Conservation (phyloP, 306 rosid genomes). For the Boehmeria nivea region DNA sequence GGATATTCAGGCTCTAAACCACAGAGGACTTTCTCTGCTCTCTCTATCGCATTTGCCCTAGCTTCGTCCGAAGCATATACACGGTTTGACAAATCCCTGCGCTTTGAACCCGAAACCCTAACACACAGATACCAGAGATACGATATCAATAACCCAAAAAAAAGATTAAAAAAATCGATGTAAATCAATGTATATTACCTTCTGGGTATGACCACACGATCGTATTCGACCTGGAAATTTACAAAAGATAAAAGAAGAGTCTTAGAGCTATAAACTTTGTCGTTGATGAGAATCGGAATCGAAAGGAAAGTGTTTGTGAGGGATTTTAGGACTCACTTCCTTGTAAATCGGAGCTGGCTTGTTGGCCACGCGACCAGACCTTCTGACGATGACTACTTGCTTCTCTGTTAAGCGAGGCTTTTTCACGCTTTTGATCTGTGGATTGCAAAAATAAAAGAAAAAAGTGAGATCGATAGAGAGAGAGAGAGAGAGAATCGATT, state of each 20-base stretch:
- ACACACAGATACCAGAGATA: neutral
- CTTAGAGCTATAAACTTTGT: neutral
- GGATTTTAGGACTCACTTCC: constrained; percentile 34
- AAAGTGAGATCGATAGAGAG: too few relatives aligned
- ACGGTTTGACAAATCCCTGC: constrained; percentile 56
- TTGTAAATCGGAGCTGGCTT: constrained; percentile 56
- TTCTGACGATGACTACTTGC: constrained; percentile 49
- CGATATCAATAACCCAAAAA: neutral
- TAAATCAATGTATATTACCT: constrained; percentile 24
- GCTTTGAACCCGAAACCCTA: constrained; percentile 20
- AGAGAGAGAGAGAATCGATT: neutral
- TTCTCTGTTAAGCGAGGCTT: constrained; percentile 39
- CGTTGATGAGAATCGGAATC: neutral
- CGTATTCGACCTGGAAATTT: constrained; percentile 34
- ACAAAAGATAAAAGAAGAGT: neutral
- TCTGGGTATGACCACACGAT: constrained; percentile 43
- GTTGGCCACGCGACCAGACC: constrained; percentile 68
- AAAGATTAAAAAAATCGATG: neutral
- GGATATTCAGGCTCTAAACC: constrained; percentile 45
- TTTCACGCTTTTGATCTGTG: constrained; percentile 44
- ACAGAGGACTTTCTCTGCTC: constrained; percentile 43
- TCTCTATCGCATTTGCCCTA: constrained; percentile 45
- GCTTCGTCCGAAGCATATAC: constrained; percentile 58
- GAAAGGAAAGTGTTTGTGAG: neutral
- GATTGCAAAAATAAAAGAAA: neutral